Conservation (phyloP, 176 grass and related monocot species). For the Hyparrhenia diplandra region DNA sequence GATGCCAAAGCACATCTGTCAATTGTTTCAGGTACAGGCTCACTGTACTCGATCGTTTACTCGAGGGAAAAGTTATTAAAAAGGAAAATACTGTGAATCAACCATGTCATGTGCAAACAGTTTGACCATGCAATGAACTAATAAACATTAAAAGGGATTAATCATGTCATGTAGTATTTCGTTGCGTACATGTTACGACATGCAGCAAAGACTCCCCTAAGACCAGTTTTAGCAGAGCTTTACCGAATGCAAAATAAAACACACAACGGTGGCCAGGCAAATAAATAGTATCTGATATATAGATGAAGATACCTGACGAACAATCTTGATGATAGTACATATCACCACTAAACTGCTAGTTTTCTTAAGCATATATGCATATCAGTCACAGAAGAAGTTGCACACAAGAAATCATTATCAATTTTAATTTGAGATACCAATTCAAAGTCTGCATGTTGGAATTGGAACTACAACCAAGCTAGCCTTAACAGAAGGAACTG, state of each 20-base stretch:
- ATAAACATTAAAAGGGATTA: slow-evolving; percentile 19
- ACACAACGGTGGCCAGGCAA: neutral
- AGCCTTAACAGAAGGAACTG: neutral
- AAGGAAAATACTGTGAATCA: slow-evolving; percentile 33
- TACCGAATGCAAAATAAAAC: neutral
- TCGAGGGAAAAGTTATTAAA: slow-evolving; percentile 10
- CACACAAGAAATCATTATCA: neutral
- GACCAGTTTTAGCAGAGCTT: neutral
- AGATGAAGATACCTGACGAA: neutral
- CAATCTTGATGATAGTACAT: neutral
- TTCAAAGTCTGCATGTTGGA: neutral
- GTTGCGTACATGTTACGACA: neutral
- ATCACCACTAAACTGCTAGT: neutral
- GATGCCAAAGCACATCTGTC: slow-evolving; percentile 32
- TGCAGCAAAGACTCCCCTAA: neutral
- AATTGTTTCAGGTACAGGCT: slow-evolving; percentile 29
- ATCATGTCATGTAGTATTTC: neutral
- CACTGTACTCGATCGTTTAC: neutral
- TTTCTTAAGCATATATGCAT: neutral
- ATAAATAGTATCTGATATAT: neutral
- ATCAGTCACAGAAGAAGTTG: neutral
- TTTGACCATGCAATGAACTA: slow-evolving; percentile 16
- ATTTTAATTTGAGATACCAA: neutral
- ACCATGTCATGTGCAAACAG: slow-evolving; percentile 28
- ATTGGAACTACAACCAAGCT: neutral